These are phyloP conservation scores for Sugiyamaella sp. DNA, from an alignment of 1,139 yeast genomes.

Conservation along the genomic window DNA sequence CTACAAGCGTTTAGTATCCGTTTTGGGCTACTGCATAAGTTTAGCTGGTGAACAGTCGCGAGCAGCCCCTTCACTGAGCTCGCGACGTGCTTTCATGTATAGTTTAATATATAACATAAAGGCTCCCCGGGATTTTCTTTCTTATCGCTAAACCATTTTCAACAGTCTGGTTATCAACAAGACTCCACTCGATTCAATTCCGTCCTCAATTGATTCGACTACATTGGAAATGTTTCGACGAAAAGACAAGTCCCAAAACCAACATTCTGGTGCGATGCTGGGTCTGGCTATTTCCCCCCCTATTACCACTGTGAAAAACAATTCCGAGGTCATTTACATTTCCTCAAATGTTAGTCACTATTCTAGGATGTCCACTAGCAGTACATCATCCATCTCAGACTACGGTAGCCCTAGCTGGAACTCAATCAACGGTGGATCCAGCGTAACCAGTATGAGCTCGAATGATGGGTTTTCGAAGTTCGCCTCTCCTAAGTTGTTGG, in stretches of 20 bases:
- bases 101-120: conserved; percentile 10
- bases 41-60: not conserved
- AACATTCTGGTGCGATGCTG: not conserved
- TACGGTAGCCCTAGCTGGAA: not conserved
- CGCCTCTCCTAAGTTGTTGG: not conserved
- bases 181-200: not conserved
- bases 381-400: not conserved
- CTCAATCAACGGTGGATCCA: not conserved
- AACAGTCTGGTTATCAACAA: not conserved
- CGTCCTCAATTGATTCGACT: not conserved
- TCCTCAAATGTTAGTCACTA: not conserved
- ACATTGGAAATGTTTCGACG: conserved; percentile 11
- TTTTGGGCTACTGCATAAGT: conserved; percentile 1
- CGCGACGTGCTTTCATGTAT: conserved; percentile 8
- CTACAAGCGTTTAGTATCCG: not conserved
- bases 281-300: conserved; percentile 22
- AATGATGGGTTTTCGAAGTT: not conserved
- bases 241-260: conserved; percentile 13
- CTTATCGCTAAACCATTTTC: not conserved
- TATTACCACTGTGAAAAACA: conserved; percentile 15
- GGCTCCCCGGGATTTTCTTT: not conserved
- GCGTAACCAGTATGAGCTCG: not conserved
- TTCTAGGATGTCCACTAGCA: not conserved
- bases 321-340: conserved; percentile 11
- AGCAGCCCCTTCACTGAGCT: not conserved